Percentiles rank a stretch among this genome's conserved stretches.
phyloP scores from a whole-genome alignment of 768 basidiomycete species.

The Sistotremastrum niveocremeum region DNA sequence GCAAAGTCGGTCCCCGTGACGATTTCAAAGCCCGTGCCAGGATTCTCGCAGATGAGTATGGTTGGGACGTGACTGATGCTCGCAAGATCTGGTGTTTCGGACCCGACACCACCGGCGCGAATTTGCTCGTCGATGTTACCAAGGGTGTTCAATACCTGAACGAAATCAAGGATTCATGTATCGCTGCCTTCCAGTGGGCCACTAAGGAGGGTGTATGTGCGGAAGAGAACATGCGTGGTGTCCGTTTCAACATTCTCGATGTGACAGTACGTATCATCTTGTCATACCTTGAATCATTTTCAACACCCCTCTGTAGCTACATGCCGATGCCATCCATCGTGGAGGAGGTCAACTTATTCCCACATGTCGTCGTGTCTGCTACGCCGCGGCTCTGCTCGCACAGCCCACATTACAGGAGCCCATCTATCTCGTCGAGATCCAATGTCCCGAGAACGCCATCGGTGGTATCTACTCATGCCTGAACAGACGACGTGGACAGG shows the following conservation, averaged over 20 bases:
- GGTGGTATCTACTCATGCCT: constrained; percentile 91
- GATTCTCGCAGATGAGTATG: constrained; percentile 87
- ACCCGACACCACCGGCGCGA: constrained; percentile 94
- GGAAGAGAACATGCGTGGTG: constrained; percentile 98
- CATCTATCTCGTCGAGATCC: constrained; percentile 93
- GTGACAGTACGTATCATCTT: constrained; percentile 43
- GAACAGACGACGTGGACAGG: constrained; percentile 97
- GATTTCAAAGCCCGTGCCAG: constrained; percentile 97
- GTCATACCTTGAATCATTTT: not conserved
- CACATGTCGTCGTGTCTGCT: constrained; percentile 89
- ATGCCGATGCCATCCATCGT: constrained; percentile 98
- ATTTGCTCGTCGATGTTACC: constrained; percentile 93
- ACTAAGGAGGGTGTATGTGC: constrained; percentile 94
- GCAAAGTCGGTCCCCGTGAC: constrained; percentile 79
- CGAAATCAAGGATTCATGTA: constrained; percentile 99
- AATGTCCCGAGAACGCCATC: constrained; percentile 93
- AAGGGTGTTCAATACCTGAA: constrained; percentile 99
- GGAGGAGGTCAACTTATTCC: constrained; percentile 99
- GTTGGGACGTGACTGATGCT: constrained; percentile 99
- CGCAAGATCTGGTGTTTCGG: constrained; percentile 99
- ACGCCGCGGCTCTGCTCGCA: constrained; percentile 90
- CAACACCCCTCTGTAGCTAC: constrained; percentile 40
- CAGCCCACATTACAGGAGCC: constrained; percentile 91
- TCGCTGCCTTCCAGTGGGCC: constrained; percentile 99
- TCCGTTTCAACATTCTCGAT: constrained; percentile 91